Evolutionary conservation across 257 asterid species (phyloP).

Genomic region (Verbascum thapsus): DNA sequence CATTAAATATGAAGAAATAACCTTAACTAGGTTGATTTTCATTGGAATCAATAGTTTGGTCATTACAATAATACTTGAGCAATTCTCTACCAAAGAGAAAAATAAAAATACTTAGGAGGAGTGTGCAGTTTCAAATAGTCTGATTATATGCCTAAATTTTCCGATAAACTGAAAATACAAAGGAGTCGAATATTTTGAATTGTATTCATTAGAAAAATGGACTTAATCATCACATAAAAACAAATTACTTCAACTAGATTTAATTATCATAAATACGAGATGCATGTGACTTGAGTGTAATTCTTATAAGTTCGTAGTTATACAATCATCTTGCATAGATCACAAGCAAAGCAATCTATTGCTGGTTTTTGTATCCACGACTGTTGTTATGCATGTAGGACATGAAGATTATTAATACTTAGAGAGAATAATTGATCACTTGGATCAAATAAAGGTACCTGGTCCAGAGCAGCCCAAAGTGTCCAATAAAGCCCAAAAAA

Average conservation of each 20-base stretch:
- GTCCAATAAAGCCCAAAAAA: conserved; percentile 94
- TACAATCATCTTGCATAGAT: too few species aligned
- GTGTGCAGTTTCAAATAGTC: too few species aligned
- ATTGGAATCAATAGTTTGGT: conserved; percentile 5
- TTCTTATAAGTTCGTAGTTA: too few species aligned
- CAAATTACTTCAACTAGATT: background rate
- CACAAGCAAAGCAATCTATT: too few species aligned
- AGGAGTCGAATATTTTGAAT: background rate
- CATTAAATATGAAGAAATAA: background rate
- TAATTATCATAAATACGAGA: too few species aligned
- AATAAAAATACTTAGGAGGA: background rate
- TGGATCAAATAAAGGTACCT: too few species aligned
- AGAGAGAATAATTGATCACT: too few species aligned
- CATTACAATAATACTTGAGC: conserved; percentile 21
- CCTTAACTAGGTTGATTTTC: conserved; percentile 17
- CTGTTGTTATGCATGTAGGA: too few species aligned
- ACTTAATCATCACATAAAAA: background rate
- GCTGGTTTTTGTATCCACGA: too few species aligned
- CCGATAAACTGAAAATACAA: background rate
- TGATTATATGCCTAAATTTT: too few species aligned
- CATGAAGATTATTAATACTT: too few species aligned
- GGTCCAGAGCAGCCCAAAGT: conserved; percentile 86
- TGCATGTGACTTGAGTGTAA: too few species aligned
- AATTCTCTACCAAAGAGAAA: conserved; percentile 19
- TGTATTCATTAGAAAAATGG: background rate